Percentiles rank a stretch among this genome's conserved stretches.
Conservation (phyloP, 2,329 filamentous ascomycete genomes). For the Lasiodiplodia gonubiensis region DNA sequence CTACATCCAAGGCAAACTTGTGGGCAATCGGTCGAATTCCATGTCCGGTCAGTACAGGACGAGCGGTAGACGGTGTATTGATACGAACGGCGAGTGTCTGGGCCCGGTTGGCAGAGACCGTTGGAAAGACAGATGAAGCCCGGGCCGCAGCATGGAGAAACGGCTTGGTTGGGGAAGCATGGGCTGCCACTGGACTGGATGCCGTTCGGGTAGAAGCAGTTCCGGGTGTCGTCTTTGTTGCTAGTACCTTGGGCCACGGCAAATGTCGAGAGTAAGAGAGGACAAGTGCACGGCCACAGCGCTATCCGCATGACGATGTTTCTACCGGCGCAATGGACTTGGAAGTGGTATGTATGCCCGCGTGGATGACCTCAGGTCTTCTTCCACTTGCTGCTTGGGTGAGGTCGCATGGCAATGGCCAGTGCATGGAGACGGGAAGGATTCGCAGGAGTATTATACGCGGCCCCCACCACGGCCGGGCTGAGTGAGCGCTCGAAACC, state of each 20-base stretch:
- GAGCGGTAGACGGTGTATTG: slow-evolving; percentile 35
- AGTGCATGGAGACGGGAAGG: slow-evolving; percentile 1
- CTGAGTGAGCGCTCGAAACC: neutral
- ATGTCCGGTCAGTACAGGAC: slow-evolving; percentile 35
- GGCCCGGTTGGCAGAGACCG: slow-evolving; percentile 34
- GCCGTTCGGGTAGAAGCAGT: slow-evolving; percentile 36
- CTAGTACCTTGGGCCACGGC: slow-evolving; percentile 9
- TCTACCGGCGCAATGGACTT: no score
- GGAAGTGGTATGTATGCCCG: neutral
- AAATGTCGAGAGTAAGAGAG: neutral
- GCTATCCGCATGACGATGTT: slow-evolving; percentile 4
- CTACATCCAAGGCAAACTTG: slow-evolving; percentile 33
- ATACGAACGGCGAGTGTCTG: slow-evolving; percentile 31
- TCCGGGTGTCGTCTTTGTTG: slow-evolving; percentile 25
- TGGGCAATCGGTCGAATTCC: slow-evolving; percentile 35
- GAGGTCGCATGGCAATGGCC: neutral
- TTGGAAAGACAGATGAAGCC: slow-evolving; percentile 36
- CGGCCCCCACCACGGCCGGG: neutral
- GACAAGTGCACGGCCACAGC: neutral
- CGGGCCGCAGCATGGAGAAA: slow-evolving; percentile 36
- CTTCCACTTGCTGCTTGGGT: neutral
- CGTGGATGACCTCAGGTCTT: neutral
- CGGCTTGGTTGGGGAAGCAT: slow-evolving; percentile 32
- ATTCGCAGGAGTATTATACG: slow-evolving; percentile 17
- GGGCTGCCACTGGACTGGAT: slow-evolving; percentile 31